Conservation (phyloP, 2,329 filamentous ascomycete species). For the Alternaria solani region DNA sequence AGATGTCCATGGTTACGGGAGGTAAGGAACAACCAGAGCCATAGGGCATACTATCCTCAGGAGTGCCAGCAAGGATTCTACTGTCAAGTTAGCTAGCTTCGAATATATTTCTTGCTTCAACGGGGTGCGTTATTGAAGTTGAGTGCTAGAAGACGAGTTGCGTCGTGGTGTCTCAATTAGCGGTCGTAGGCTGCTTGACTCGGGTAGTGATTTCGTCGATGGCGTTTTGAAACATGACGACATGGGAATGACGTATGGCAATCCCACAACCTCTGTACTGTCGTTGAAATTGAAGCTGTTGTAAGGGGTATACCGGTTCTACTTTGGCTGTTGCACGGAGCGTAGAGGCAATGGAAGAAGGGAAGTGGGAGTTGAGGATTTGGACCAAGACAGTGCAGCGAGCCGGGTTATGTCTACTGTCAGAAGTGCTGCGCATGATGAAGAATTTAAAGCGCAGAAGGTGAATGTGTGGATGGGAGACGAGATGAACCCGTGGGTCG, state of each 20-base stretch:
- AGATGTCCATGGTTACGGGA: conserved; percentile 16
- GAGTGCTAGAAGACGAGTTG: neutral
- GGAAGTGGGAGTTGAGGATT: neutral
- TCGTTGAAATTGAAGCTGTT: neutral
- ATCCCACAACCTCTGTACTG: neutral
- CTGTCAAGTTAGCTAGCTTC: neutral
- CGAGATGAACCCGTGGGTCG: conserved; percentile 18
- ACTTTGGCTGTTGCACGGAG: neutral
- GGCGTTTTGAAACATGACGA: conserved; percentile 5
- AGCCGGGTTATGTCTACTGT: neutral
- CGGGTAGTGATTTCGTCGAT: neutral
- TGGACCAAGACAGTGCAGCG: neutral
- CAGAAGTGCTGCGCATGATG: neutral
- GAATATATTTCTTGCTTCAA: conserved; percentile 5
- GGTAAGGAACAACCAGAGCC: neutral
- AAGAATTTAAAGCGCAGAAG: conserved; percentile 1
- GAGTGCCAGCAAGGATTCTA: neutral
- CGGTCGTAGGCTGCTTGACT: neutral
- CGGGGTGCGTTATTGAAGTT: neutral
- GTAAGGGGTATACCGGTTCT: neutral
- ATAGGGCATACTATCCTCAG: neutral
- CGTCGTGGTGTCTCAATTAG: conserved; percentile 9
- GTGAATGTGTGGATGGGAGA: conserved; percentile 2
- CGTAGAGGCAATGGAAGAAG: neutral
- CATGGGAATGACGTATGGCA: neutral